Evolutionary conservation across 176 grass and related monocot genomes (phyloP).

Genomic region (Dendrocalamus sinicus): DNA sequence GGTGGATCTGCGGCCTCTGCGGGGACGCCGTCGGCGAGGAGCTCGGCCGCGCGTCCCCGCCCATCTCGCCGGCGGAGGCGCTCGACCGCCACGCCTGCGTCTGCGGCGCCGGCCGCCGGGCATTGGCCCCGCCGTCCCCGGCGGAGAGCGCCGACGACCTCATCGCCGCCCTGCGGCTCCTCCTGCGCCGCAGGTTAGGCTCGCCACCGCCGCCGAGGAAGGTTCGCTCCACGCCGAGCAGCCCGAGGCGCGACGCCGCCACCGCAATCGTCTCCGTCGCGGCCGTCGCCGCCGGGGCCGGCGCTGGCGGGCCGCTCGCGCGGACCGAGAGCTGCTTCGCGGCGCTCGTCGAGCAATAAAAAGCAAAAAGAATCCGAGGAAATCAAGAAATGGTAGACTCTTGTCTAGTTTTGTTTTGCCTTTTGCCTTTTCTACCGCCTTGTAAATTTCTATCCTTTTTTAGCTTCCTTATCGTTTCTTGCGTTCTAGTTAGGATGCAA

Average conservation of each 20-base stretch:
- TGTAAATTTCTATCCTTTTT: conserved; percentile 15
- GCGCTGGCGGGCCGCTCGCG: conserved; percentile 18
- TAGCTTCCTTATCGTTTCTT: neutral
- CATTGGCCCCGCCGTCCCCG: conserved; percentile 48
- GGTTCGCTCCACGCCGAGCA: conserved; percentile 63
- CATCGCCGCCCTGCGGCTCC: conserved; percentile 63
- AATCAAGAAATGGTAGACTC: neutral
- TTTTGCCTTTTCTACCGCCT: neutral
- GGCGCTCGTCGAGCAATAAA: conserved; percentile 51
- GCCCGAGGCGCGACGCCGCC: conserved; percentile 37
- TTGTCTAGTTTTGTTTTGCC: conserved; percentile 2
- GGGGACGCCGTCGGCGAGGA: conserved; percentile 82
- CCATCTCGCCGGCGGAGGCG: conserved; percentile 75
- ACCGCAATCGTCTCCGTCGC: neutral
- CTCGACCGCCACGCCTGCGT: conserved; percentile 69
- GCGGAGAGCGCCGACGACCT: conserved; percentile 53
- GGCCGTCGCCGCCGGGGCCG: neutral
- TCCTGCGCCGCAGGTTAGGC: conserved; percentile 60
- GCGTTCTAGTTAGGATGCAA: conserved; percentile 5
- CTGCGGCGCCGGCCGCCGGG: conserved; percentile 48
- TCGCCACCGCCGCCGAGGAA: conserved; percentile 51
- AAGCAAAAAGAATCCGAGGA: neutral
- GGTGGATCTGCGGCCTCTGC: conserved; percentile 87
- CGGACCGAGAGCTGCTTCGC: conserved; percentile 72
- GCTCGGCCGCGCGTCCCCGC: conserved; percentile 50